Evolutionary conservation across 2,329 filamentous ascomycete genomes (phyloP), one percentile per base, ranked within the genome.

Genomic region (Aureobasidium lini): DNA sequence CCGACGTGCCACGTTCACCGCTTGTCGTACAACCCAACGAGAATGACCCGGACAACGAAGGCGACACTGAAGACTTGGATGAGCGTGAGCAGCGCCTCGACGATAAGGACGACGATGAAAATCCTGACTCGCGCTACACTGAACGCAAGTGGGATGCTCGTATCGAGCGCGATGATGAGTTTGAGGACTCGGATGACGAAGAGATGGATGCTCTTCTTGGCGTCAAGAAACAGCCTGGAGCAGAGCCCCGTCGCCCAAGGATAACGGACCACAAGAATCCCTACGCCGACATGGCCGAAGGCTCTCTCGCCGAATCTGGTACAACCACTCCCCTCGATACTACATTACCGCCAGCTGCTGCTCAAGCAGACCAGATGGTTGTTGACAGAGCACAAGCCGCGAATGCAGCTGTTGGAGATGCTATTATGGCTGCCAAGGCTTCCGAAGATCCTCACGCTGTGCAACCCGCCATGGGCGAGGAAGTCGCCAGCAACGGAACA

Each of bases 181-280:
- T 92, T 44, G 89, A 91, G 61, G 89, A 94, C 44, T 95, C 89
- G 64, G 91, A 95, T 62, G 90, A 96, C 61, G 93, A 97, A 66
- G 90, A 95, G 10, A 84, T 90, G 73, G 83, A 83, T 43, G 78
- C 79, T 43, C 81, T 82, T 39, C 90, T 94, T 65, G 93, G 91
- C 15, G 81, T 91, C 42, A 85, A 82, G 54, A 72, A 73, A 48
- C 82, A 84, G 65, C 67, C 69, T 11, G 60, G 60, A 11, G 29
- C 46, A 16, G 32, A 63, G 2, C 76, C 78, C 0, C 75, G 75
- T 39, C 68, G 66, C 16, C 69, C 73, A 53, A 83, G 86, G 61
- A 84, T 86, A 59, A 81, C 81, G 72, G 84, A 85, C 64, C 82
- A 81, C 67, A 76, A 79, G 56, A 85, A 86, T 62, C 74, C 82